Conservation (phyloP, 768 basidiomycete species). For the Dentipellis fragilis region DNA sequence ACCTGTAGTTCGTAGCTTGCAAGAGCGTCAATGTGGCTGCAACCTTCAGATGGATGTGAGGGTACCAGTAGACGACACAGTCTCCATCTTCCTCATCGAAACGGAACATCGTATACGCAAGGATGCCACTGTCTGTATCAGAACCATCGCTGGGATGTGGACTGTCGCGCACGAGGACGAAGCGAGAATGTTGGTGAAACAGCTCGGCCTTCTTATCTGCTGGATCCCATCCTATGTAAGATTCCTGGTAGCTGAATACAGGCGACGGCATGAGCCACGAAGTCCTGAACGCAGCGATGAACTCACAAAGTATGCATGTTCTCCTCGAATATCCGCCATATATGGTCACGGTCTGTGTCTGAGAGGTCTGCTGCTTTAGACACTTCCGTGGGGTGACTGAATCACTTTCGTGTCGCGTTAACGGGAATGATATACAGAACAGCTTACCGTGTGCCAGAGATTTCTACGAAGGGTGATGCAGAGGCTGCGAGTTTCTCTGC, state of each 20-base stretch:
- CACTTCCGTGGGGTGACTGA: no score
- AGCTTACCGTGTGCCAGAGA: not conserved
- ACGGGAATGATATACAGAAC: not conserved
- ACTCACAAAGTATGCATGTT: conserved; percentile 10
- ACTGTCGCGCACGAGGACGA: conserved; percentile 32
- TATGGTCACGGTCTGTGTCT: not conserved
- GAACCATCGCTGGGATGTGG: not conserved
- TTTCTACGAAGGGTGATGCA: not conserved
- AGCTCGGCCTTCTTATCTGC: conserved; percentile 45
- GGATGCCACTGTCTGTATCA: conserved; percentile 16
- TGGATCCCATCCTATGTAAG: conserved; percentile 62
- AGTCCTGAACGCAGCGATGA: not conserved
- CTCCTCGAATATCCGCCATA: conserved; percentile 10
- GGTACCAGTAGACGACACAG: conserved; percentile 63
- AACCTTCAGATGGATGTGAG: not conserved
- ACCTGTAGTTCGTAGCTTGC: conserved; percentile 75
- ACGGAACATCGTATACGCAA: conserved; percentile 48
- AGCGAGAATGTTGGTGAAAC: conserved; percentile 51
- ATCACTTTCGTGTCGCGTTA: no score
- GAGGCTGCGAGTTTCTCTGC: conserved; percentile 2
- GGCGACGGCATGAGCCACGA: not conserved
- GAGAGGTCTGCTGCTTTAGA: conserved; percentile 1
- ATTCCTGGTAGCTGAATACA: conserved; percentile 16
- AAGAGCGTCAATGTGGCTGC: not conserved
- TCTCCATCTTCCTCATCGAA: conserved; percentile 61